phyloP scores from a whole-genome alignment of 768 basidiomycete species.

The Boletellus ananas region DNA sequence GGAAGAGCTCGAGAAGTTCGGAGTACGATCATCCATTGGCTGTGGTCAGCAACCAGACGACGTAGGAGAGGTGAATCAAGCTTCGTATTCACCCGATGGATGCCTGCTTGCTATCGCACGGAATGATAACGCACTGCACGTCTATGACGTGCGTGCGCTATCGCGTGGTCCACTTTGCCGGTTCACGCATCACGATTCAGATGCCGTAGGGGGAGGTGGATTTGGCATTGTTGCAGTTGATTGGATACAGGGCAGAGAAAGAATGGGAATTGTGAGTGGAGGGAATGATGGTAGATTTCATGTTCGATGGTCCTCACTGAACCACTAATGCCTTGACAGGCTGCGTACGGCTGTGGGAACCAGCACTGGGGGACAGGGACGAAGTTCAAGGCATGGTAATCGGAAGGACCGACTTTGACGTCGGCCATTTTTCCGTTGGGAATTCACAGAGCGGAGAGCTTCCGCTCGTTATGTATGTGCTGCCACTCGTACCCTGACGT shows the following conservation, averaged over 20 bases:
- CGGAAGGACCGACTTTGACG: slow-evolving; percentile 52
- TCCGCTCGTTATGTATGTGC: slow-evolving; percentile 58
- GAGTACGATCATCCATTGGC: neutral
- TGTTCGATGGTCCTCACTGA: neutral
- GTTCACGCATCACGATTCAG: slow-evolving; percentile 45
- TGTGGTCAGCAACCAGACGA: slow-evolving; percentile 9
- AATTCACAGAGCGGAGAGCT: slow-evolving; percentile 50
- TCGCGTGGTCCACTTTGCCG: slow-evolving; percentile 42
- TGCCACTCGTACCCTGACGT: neutral
- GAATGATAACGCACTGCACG: slow-evolving; percentile 53
- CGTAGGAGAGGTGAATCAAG: slow-evolving; percentile 44
- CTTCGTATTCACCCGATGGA: slow-evolving; percentile 57
- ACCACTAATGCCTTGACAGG: slow-evolving; percentile 31
- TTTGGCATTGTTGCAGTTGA: slow-evolving; percentile 51
- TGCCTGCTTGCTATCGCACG: slow-evolving; percentile 58
- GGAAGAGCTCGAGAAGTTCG: slow-evolving; percentile 37
- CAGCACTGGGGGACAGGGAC: slow-evolving; percentile 37
- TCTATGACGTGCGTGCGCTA: slow-evolving; percentile 62
- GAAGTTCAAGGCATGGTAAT: slow-evolving; percentile 45
- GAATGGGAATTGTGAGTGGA: slow-evolving; percentile 54
- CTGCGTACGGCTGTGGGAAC: slow-evolving; percentile 69
- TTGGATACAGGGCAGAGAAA: slow-evolving; percentile 46
- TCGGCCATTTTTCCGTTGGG: slow-evolving; percentile 58
- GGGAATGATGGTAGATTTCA: slow-evolving; percentile 56
- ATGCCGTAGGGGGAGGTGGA: slow-evolving; percentile 22